Conservation (phyloP, 2,329 filamentous ascomycete genomes). For the Alternaria longipes region DNA sequence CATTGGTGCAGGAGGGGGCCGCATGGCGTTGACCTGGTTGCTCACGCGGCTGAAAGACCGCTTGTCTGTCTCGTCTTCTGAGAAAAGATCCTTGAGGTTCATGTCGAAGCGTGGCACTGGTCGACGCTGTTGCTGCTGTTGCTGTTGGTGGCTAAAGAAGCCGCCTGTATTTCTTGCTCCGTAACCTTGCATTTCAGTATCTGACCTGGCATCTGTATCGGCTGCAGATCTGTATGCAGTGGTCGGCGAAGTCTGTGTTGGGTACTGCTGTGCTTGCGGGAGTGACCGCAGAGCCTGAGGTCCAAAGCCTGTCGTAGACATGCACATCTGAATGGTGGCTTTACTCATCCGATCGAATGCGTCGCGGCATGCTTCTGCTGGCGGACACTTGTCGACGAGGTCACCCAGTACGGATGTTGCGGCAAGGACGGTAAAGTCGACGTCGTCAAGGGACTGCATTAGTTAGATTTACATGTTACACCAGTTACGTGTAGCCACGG, state of each 20-base stretch:
- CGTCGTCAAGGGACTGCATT: slow-evolving; percentile 81
- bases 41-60: slow-evolving; percentile 49
- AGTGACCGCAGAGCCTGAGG: slow-evolving; percentile 45
- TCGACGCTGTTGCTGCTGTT: slow-evolving; percentile 39
- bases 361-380: slow-evolving; percentile 91
- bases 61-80: slow-evolving; percentile 52
- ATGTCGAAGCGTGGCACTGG: slow-evolving; percentile 66
- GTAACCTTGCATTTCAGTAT: slow-evolving; percentile 46
- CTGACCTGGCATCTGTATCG: slow-evolving; percentile 45
- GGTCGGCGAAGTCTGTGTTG: slow-evolving; percentile 32
- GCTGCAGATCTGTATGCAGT: slow-evolving; percentile 40
- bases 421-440: slow-evolving; percentile 95
- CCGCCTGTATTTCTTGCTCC: slow-evolving; percentile 21
- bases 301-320: slow-evolving; percentile 85
- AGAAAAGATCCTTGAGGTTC: slow-evolving; percentile 52
- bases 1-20: slow-evolving; percentile 42
- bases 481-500: not conserved
- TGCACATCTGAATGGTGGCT: slow-evolving; percentile 94
- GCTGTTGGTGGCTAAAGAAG: slow-evolving; percentile 28
- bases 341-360: slow-evolving; percentile 95
- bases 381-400: slow-evolving; percentile 92
- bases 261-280: slow-evolving; percentile 29
- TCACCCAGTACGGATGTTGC: slow-evolving; percentile 93
- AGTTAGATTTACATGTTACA: slow-evolving; percentile 15
- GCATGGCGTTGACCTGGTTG: slow-evolving; percentile 47